Evolutionary conservation across 257 asterid genomes (phyloP).

Genomic region (Orobanche coerulescens): DNA sequence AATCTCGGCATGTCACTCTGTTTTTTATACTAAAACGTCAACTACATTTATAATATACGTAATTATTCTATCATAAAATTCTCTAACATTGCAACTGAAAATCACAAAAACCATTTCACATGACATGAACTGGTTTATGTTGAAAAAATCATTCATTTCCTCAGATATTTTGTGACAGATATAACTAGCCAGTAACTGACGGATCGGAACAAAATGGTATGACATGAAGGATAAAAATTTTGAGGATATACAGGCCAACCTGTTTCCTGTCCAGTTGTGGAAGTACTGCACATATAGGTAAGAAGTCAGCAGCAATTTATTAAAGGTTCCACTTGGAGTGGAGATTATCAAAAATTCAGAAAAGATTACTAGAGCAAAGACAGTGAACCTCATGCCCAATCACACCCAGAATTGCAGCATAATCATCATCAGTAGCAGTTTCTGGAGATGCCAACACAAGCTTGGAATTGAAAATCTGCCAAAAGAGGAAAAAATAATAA

Average conservation of each 20-base stretch:
- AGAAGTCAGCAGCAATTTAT: slow-evolving; percentile 1
- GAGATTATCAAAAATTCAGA: neutral
- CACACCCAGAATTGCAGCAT: slow-evolving; percentile 94
- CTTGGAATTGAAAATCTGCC: slow-evolving; percentile 88
- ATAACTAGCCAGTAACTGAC: neutral
- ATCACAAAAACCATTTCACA: neutral
- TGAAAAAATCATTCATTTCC: neutral
- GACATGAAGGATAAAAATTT: slow-evolving; percentile 1
- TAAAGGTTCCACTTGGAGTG: neutral
- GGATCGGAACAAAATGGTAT: neutral
- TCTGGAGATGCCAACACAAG: slow-evolving; percentile 96
- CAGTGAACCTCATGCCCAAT: slow-evolving; percentile 84
- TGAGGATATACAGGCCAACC: slow-evolving; percentile 37
- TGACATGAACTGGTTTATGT: neutral
- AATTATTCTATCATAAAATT: neutral
- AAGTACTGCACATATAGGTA: slow-evolving; percentile 67
- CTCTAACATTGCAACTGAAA: neutral
- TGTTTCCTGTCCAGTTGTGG: slow-evolving; percentile 99
- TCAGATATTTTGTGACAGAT: neutral
- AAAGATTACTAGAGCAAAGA: neutral
- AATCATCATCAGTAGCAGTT: slow-evolving; percentile 90
- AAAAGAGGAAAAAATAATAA: slow-evolving; percentile 13
- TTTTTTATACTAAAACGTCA: slow-evolving; percentile 26
- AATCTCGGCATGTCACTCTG: slow-evolving; percentile 99
- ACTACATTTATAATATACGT: slow-evolving; percentile 1